Evolutionary conservation across 2,329 filamentous ascomycete species (phyloP), one percentile per base, ranked within the genome.

Genomic region (Colletotrichum orchidophilum): DNA sequence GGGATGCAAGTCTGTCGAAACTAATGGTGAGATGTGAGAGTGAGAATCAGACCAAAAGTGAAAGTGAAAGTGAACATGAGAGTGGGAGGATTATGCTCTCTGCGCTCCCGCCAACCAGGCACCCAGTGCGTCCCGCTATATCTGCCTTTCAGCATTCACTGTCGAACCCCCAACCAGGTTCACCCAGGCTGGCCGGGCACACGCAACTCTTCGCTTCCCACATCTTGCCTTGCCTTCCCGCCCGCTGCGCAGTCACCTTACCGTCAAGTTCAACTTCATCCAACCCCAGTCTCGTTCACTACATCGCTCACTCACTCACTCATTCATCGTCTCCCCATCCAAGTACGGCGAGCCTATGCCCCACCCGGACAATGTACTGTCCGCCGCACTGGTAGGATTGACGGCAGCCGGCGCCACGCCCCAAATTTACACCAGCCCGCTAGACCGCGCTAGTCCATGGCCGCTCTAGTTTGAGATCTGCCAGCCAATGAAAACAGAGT

Each of bases 321-420:
- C 31, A 39, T 29, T 7, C 31, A 29, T 31, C 46, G 29, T 63
- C 65, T 66, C 54, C 24, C 50, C 65, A 63, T 57, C 61, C 66
- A 53, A 39, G 35, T 53, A 60, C 53, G 46, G 64, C 31, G 66
- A 33, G 60, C 53, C 66, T 27, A 50, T 9, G 35, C 59, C 50
- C 70, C 70, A 65, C 60, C 33, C 54, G 35, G 26, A 59, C 33
- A 57, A 8, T 57, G 18, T 57, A 70, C 65, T 64, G 61, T 72
- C 52, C 53, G 58, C 42, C 70, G 70, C 72, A 66, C 72, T 61
- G 68, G 60, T 59, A 61, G 60, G 70, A 55, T 70, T 72, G 72
- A 61, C 54, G 70, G 59, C 70, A 72, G 60, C 53, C 54, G 70
- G 55, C 70, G 70, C 70, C 70, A 73, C 67, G 66, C 72, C 70